A percentile compares a stretch with the other conserved stretches of the same genome.
Evolutionary conservation across 768 basidiomycete genomes (phyloP).

Genomic region (Podaxis mareebaensis): DNA sequence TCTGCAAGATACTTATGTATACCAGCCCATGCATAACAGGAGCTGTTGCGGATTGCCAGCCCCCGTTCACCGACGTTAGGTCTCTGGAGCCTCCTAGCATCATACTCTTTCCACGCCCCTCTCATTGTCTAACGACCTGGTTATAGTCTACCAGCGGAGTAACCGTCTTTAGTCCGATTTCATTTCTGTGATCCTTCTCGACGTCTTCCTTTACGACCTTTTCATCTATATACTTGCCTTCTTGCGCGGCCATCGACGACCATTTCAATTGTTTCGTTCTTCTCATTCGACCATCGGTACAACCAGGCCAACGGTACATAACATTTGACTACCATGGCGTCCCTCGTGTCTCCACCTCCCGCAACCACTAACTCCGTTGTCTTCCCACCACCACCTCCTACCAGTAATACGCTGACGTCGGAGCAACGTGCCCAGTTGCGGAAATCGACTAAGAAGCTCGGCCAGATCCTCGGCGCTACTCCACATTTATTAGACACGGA

Average conservation of each 20-base stretch:
- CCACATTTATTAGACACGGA: slow-evolving; percentile 54
- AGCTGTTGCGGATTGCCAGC: neutral
- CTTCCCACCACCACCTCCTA: slow-evolving; percentile 55
- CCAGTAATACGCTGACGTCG: slow-evolving; percentile 52
- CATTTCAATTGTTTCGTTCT: neutral
- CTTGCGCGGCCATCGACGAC: neutral
- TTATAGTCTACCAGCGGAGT: neutral
- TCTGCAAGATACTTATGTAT: slow-evolving; percentile 18
- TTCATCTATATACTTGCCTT: slow-evolving; percentile 11
- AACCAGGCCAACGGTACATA: neutral
- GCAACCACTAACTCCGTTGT: slow-evolving; percentile 30
- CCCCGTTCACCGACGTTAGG: slow-evolving; percentile 7
- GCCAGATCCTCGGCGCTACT: slow-evolving; percentile 56
- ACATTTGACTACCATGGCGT: slow-evolving; percentile 16
- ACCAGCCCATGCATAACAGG: neutral
- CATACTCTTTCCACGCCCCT: neutral
- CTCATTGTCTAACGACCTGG: neutral
- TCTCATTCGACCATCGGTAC: neutral
- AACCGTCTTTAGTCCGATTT: slow-evolving; percentile 5
- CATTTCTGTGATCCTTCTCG: slow-evolving; percentile 1
- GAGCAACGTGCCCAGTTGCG: slow-evolving; percentile 56
- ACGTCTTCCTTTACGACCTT: slow-evolving; percentile 2
- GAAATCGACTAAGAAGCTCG: slow-evolving; percentile 60
- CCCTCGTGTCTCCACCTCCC: slow-evolving; percentile 16
- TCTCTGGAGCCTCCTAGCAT: slow-evolving; percentile 13